A percentile compares a stretch with the other conserved stretches of the same genome.
Conservation (phyloP, 768 basidiomycete genomes). For the Kwoniella bestiolae region DNA sequence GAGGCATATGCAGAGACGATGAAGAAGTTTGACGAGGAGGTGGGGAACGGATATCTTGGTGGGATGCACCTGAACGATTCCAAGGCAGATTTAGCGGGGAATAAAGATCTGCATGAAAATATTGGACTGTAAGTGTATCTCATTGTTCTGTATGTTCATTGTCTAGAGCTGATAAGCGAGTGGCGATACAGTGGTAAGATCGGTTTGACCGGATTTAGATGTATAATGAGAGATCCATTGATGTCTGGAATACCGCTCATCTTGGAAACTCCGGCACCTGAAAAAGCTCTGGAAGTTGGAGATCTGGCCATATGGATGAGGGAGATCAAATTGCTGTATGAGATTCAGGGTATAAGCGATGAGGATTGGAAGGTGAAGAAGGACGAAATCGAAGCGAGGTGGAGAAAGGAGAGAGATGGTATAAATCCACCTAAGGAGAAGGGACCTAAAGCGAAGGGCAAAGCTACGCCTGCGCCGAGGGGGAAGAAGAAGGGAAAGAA, state of each 20-base stretch:
- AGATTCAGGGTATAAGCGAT: conserved; percentile 53
- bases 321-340: conserved; percentile 70
- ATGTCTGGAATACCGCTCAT: conserved; percentile 74
- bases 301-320: conserved; percentile 67
- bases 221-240: conserved; percentile 71
- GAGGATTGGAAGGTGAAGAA: conserved; percentile 40
- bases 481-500: conserved; percentile 30
- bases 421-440: conserved; percentile 48
- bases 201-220: conserved; percentile 67
- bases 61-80: conserved; percentile 89
- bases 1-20: conserved; percentile 75
- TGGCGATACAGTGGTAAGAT: conserved; percentile 66
- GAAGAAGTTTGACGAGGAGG: conserved; percentile 67
- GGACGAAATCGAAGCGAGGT: conserved; percentile 41
- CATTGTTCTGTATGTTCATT: neutral
- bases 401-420: conserved; percentile 47
- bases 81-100: conserved; percentile 65
- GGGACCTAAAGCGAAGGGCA: conserved; percentile 27
- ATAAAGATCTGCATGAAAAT: conserved; percentile 81
- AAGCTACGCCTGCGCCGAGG: conserved; percentile 31
- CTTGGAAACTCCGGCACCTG: conserved; percentile 78
- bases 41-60: conserved; percentile 74
- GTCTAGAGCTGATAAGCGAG: neutral
- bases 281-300: conserved; percentile 57
- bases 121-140: conserved; percentile 70